These are phyloP conservation scores for Modicella reniformis DNA, from an alignment of 371 early-diverging fungal genomes.

Conservation along the genomic window DNA sequence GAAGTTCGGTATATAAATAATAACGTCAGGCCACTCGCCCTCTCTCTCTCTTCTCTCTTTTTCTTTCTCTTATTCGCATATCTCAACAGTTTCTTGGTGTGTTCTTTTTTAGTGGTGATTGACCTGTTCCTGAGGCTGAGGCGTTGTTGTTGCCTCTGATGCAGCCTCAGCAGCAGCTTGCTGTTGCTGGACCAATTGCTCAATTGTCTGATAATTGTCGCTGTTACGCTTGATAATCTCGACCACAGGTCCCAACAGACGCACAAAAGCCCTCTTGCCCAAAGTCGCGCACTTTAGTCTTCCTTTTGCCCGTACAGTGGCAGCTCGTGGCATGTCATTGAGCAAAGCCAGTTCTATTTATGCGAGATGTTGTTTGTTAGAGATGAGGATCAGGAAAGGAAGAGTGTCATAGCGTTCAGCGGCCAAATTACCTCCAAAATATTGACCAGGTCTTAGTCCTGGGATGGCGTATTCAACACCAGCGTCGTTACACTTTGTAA, in stretches of 20 bases:
- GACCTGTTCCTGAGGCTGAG: constrained; percentile 29
- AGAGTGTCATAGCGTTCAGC: background rate
- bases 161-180: constrained; percentile 26
- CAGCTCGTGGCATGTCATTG: constrained; percentile 90
- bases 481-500: constrained; percentile 79
- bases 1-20: constrained; percentile 1
- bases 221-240: constrained; percentile 93
- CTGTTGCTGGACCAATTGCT: constrained; percentile 53
- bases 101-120: constrained; percentile 27
- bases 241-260: constrained; percentile 92
- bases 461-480: constrained; percentile 83
- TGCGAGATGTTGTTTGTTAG: constrained; percentile 1
- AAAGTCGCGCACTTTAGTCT: constrained; percentile 91
- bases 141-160: constrained; percentile 9
- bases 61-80: too few relatives aligned
- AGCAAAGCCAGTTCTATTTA: constrained; percentile 87
- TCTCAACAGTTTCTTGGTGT: too few relatives aligned
- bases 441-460: constrained; percentile 85
- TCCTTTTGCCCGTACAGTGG: constrained; percentile 90
- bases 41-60: background rate
- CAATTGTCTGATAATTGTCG: constrained; percentile 74
- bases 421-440: constrained; percentile 87
- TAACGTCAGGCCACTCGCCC: background rate
- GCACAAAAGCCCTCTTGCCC: constrained; percentile 90
- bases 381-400: background rate